Conservation (phyloP, 805 yeast species). For the Saturnispora diversa region DNA sequence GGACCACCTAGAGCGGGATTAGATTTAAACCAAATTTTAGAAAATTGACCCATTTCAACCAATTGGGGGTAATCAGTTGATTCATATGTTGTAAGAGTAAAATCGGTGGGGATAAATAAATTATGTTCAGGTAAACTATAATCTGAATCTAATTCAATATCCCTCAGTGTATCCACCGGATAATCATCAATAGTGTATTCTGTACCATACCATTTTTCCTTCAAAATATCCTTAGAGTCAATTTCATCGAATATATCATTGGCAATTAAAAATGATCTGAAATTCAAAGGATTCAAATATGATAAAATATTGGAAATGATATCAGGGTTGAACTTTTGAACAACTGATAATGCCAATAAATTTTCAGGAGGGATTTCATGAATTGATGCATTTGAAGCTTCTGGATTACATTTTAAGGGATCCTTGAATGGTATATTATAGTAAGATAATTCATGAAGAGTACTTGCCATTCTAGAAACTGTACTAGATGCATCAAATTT, state of each 20-base stretch:
- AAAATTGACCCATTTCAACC: slow-evolving; percentile 41
- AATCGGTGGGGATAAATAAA: slow-evolving; percentile 74
- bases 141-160: slow-evolving; percentile 33
- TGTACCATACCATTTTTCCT: slow-evolving; percentile 89
- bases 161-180: slow-evolving; percentile 27
- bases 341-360: slow-evolving; percentile 47
- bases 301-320: slow-evolving; percentile 42
- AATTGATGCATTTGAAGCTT: slow-evolving; percentile 4
- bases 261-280: slow-evolving; percentile 48
- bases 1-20: slow-evolving; percentile 89
- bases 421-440: slow-evolving; percentile 21
- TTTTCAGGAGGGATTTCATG: slow-evolving; percentile 52
- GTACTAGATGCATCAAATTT: slow-evolving; percentile 66
- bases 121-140: slow-evolving; percentile 57
- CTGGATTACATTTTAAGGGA: slow-evolving; percentile 8
- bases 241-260: slow-evolving; percentile 42
- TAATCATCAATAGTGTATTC: slow-evolving; percentile 47
- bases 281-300: slow-evolving; percentile 49
- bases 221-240: slow-evolving; percentile 28
- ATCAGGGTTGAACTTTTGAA: slow-evolving; percentile 51
- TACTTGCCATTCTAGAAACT: slow-evolving; percentile 42
- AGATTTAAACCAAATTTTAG: slow-evolving; percentile 77
- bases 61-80: slow-evolving; percentile 49
- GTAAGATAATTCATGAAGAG: slow-evolving; percentile 20
- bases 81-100: slow-evolving; percentile 44